Conservation (phyloP, 495 filamentous ascomycete genomes). For the Podospora fimiseda region DNA sequence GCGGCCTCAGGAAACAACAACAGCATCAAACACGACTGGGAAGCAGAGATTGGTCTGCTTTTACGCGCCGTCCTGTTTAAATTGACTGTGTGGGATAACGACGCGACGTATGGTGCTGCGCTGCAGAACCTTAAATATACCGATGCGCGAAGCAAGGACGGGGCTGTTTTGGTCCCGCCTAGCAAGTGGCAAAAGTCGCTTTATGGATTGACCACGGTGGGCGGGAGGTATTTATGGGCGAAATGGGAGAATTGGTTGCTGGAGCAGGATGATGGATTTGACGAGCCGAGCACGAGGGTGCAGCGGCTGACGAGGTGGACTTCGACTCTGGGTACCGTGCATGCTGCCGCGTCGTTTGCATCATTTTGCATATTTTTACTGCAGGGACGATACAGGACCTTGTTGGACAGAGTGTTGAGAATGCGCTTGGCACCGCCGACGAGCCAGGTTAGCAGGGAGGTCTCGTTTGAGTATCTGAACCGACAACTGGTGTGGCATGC, state of each 20-base stretch:
- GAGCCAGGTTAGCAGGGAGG: constrained; percentile 76
- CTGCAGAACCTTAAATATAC: constrained; percentile 86
- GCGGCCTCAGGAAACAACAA: constrained; percentile 9
- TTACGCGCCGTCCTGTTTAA: constrained; percentile 85
- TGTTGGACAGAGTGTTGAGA: constrained; percentile 79
- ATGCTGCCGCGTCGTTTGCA: constrained; percentile 70
- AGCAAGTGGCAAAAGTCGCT: constrained; percentile 72
- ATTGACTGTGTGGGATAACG: constrained; percentile 90
- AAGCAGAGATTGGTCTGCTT: constrained; percentile 71
- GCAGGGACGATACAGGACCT: constrained; percentile 83
- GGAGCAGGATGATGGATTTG: constrained; percentile 64
- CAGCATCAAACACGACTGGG: constrained; percentile 64
- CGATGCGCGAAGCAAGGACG: constrained; percentile 68
- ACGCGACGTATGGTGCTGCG: constrained; percentile 89
- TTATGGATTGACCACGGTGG: constrained; percentile 81
- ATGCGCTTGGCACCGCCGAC: constrained; percentile 80
- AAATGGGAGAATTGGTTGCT: constrained; percentile 86
- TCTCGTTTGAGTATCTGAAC: constrained; percentile 96
- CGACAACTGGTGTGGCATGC: constrained; percentile 98
- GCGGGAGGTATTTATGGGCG: constrained; percentile 79
- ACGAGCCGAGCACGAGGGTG: constrained; percentile 47
- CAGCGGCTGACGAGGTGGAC: constrained; percentile 61
- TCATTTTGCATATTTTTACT: constrained; percentile 88
- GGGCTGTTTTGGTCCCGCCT: constrained; percentile 52
- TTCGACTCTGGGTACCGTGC: constrained; percentile 57